Evolutionary conservation across 352 stramenopile genomes (phyloP).

Genomic region (Thraustotheca clavata): DNA sequence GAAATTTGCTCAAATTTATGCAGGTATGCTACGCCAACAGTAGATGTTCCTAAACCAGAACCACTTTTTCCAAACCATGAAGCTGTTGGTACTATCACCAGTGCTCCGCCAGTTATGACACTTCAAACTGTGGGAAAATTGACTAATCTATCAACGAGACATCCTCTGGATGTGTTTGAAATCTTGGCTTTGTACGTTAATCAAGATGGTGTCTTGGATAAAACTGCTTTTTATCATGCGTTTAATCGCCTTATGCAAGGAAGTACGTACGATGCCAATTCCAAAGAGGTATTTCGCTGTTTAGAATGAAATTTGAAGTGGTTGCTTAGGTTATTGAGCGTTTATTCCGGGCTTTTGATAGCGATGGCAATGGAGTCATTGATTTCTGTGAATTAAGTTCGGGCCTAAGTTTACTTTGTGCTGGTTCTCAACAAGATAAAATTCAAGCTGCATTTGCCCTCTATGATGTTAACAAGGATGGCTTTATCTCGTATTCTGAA

Average conservation of each 20-base stretch:
- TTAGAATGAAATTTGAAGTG: not conserved
- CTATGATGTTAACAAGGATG: constrained; percentile 84
- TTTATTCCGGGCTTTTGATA: constrained; percentile 75
- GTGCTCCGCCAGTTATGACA: not conserved
- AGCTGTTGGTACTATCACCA: not conserved
- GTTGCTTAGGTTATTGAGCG: constrained; percentile 24
- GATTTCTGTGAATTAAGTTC: constrained; percentile 82
- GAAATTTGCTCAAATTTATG: not conserved
- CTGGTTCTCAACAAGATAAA: constrained; percentile 71
- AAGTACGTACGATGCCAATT: constrained; percentile 25
- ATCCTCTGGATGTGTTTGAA: constrained; percentile 70
- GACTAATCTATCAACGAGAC: constrained; percentile 42
- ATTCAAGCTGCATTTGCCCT: constrained; percentile 71
- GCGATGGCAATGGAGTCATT: constrained; percentile 62
- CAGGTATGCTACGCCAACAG: constrained; percentile 3
- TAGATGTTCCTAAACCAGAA: not conserved
- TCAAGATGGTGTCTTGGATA: constrained; percentile 63
- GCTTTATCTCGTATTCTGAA: constrained; percentile 69
- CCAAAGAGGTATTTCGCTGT: constrained; percentile 30
- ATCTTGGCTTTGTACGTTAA: constrained; percentile 76
- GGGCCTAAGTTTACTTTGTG: constrained; percentile 74
- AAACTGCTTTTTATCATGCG: constrained; percentile 52
- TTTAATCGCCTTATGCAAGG: constrained; percentile 50
- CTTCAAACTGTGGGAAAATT: constrained; percentile 49
- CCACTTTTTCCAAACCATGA: constrained; percentile 8